Evolutionary conservation across 257 asterid species (phyloP).

Genomic region (Ballota nigra): DNA sequence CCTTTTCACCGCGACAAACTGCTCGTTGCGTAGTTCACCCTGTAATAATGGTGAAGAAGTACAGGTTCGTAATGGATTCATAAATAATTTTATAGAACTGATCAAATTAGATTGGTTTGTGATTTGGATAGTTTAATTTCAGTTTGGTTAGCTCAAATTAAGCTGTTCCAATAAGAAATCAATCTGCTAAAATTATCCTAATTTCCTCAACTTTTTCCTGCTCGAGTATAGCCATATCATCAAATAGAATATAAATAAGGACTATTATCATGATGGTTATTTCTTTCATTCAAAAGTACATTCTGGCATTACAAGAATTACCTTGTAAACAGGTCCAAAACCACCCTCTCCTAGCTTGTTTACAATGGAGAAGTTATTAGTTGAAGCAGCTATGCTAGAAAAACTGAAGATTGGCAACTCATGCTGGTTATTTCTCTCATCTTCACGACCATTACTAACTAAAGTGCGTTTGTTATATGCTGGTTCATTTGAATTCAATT

Average conservation of each 20-base stretch:
- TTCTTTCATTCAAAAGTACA: neutral
- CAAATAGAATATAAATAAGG: no score
- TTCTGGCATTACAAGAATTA: neutral
- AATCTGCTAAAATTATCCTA: no score
- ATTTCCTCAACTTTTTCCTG: no score
- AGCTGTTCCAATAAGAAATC: no score
- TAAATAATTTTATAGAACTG: no score
- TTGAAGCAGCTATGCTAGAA: conserved; percentile 19
- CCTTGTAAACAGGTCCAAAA: conserved; percentile 41
- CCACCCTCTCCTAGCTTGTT: conserved; percentile 44
- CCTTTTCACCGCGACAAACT: conserved; percentile 22
- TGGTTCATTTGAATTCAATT: conserved; percentile 11
- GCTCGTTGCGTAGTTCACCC: neutral
- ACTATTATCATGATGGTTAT: no score
- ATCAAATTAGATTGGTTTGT: neutral
- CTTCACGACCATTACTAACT: neutral
- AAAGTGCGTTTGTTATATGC: neutral
- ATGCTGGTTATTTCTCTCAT: neutral
- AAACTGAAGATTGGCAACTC: conserved; percentile 24
- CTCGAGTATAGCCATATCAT: no score
- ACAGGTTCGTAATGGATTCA: neutral
- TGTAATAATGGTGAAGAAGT: neutral
- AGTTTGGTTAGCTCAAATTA: no score
- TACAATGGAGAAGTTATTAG: conserved; percentile 25
- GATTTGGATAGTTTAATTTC: no score